Evolutionary conservation across 768 basidiomycete genomes (phyloP).

Genomic region (Tricholoma bakamatsutake): DNA sequence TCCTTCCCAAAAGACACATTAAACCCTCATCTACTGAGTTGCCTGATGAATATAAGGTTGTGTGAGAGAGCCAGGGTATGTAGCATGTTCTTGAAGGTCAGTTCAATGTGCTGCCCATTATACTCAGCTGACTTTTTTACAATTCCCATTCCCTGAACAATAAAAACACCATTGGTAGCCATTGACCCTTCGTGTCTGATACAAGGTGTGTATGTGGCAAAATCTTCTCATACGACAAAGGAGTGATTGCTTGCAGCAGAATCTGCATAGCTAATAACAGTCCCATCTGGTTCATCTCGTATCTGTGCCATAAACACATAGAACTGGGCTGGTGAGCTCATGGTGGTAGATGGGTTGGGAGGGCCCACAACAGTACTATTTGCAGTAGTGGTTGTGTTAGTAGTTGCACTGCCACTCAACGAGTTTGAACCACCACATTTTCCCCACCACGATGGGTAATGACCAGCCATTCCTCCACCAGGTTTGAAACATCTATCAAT

Average conservation of each 20-base stretch:
- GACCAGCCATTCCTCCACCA: slow-evolving; percentile 15
- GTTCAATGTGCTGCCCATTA: background rate
- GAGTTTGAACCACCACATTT: background rate
- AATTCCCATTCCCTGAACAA: background rate
- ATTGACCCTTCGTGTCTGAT: slow-evolving; percentile 2
- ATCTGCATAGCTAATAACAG: background rate
- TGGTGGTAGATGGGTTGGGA: too few relatives aligned
- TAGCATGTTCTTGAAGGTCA: background rate
- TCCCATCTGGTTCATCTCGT: background rate
- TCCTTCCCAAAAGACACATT: slow-evolving; percentile 4
- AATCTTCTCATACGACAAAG: background rate
- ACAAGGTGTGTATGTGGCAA: slow-evolving; percentile 1
- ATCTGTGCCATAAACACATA: background rate
- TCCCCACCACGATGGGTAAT: slow-evolving; percentile 13
- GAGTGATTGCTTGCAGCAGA: background rate
- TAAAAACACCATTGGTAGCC: background rate
- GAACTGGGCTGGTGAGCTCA: background rate
- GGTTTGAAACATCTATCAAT: slow-evolving; percentile 10
- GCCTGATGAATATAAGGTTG: slow-evolving; percentile 15
- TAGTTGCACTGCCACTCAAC: background rate
- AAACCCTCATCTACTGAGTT: slow-evolving; percentile 4
- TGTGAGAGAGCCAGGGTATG: slow-evolving; percentile 11
- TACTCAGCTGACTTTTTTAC: background rate
- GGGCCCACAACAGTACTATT: background rate
- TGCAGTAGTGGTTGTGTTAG: background rate